Percentiles rank a stretch among this genome's conserved stretches.
phyloP scores from a whole-genome alignment of 805 yeast species.

The Kluyveromyces starmeri region DNA sequence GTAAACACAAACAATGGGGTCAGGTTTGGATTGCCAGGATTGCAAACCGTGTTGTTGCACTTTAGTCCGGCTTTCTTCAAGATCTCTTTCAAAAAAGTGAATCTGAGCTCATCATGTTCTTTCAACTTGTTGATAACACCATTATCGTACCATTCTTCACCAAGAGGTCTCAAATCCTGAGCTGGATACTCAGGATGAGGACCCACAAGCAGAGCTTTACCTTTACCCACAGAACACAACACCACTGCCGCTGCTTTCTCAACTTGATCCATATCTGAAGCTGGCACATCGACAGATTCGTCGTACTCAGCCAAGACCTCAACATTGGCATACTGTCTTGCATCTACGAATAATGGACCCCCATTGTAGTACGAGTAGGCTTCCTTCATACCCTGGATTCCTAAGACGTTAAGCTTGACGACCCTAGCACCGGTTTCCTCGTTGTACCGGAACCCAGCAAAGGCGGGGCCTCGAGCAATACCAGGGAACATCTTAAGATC shows the following conservation, averaged over 20 bases:
- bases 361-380: conserved; percentile 64
- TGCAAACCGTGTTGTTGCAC: conserved; percentile 45
- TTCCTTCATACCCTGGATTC: conserved; percentile 19
- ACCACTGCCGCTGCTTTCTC: conserved; percentile 59
- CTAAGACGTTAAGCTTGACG: conserved; percentile 36
- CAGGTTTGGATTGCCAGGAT: conserved; percentile 48
- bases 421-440: conserved; percentile 70
- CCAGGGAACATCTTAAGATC: conserved; percentile 83
- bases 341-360: conserved; percentile 79
- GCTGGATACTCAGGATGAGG: conserved; percentile 85
- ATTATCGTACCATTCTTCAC: conserved; percentile 25
- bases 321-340: conserved; percentile 49
- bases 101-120: conserved; percentile 39
- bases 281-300: conserved; percentile 45
- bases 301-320: conserved; percentile 66
- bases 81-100: conserved; percentile 47
- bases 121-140: conserved; percentile 35
- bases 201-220: conserved; percentile 70
- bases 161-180: conserved; percentile 34
- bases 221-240: conserved; percentile 53
- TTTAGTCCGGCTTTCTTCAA: conserved; percentile 55
- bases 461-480: conserved; percentile 71
- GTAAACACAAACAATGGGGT: conserved; percentile 54
- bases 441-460: conserved; percentile 69
- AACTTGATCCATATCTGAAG: conserved; percentile 22